These are phyloP conservation scores for Hypoxylon fragiforme DNA, from an alignment of 495 filamentous ascomycete species.

Conservation along the genomic window DNA sequence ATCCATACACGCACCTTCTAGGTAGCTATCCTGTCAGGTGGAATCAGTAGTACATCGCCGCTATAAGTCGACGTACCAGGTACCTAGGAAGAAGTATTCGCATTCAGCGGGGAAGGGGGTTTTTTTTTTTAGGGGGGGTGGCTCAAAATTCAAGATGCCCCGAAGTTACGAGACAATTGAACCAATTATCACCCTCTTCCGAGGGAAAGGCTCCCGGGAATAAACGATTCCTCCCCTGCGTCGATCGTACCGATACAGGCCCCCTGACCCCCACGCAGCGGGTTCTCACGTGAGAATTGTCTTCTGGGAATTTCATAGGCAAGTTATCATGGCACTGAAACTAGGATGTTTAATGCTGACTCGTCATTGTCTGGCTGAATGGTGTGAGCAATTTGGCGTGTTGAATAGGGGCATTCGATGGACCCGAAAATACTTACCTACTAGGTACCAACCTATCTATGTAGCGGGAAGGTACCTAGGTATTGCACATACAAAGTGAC, in stretches of 20 bases:
- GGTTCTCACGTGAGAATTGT: constrained; percentile 22
- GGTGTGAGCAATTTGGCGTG: constrained; percentile 3
- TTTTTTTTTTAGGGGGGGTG: too few species aligned
- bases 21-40: too few species aligned
- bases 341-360: neutral
- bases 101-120: too few species aligned
- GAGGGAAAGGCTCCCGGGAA: constrained; percentile 25
- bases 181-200: constrained; percentile 17
- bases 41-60: too few species aligned
- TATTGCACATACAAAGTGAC: too few species aligned
- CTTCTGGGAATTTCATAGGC: constrained; percentile 10
- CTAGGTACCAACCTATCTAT: too few species aligned
- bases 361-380: neutral
- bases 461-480: too few species aligned
- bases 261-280: constrained; percentile 26
- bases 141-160: neutral
- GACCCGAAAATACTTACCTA: constrained; percentile 2
- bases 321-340: neutral
- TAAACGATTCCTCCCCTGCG: constrained; percentile 28
- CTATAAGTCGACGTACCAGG: too few species aligned
- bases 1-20: too few species aligned
- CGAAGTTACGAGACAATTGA: neutral
- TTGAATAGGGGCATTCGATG: constrained; percentile 4
- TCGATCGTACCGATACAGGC: constrained; percentile 30
- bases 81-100: too few species aligned